Conservation (phyloP, 768 basidiomycete genomes). For the Mycena kentingensis region DNA sequence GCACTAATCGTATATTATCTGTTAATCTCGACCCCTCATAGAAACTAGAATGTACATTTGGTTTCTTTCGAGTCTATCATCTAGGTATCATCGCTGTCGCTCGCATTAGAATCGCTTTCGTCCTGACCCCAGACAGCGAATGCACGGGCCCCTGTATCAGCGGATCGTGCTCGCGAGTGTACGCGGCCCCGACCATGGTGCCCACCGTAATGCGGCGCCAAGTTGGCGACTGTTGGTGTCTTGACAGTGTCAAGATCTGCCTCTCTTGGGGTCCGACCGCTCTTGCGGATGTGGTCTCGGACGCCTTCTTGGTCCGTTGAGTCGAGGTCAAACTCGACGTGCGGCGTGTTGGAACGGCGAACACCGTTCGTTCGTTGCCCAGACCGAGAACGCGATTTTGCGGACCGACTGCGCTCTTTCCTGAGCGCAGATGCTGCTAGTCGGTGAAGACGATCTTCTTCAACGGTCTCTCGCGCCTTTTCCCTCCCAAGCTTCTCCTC, state of each 20-base stretch:
- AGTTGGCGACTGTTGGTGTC: constrained; percentile 60
- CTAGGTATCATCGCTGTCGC: constrained; percentile 60
- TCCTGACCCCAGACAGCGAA: constrained; percentile 90
- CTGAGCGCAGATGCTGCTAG: constrained; percentile 35
- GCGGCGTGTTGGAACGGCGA: constrained; percentile 52
- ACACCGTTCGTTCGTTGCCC: constrained; percentile 65
- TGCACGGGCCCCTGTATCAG: constrained; percentile 52
- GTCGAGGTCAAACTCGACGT: constrained; percentile 51
- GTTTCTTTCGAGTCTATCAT: background rate
- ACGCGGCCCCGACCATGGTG: constrained; percentile 30
- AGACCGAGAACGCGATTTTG: constrained; percentile 50
- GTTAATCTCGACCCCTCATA: too few relatives aligned
- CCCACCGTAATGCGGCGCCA: constrained; percentile 29
- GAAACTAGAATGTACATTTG: too few relatives aligned
- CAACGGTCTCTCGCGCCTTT: constrained; percentile 33
- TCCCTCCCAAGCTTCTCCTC: constrained; percentile 27
- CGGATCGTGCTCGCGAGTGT: constrained; percentile 39
- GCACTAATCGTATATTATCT: background rate
- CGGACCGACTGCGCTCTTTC: constrained; percentile 36
- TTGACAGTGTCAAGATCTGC: constrained; percentile 53
- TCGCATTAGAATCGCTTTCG: constrained; percentile 83
- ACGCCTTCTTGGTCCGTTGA: constrained; percentile 46
- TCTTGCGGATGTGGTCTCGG: constrained; percentile 54
- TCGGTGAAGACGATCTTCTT: constrained; percentile 30
- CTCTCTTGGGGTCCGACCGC: constrained; percentile 54